Evolutionary conservation across 306 rosid species (phyloP).

Genomic region (Cotoneaster glaucophyllus): DNA sequence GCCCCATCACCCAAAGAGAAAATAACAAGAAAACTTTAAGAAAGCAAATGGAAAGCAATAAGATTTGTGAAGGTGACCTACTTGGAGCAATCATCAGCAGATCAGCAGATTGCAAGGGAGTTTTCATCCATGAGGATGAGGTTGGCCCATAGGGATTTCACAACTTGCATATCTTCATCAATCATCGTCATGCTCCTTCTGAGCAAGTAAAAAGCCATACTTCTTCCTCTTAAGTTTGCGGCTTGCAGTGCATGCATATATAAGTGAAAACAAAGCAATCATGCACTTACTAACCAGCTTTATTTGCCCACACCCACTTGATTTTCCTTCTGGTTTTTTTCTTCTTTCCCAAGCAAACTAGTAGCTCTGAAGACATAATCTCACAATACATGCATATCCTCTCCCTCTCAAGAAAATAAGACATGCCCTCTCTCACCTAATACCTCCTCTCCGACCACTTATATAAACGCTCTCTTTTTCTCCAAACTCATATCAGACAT

Average conservation of each 20-base stretch:
- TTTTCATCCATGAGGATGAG: neutral
- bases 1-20: neutral
- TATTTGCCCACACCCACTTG: neutral
- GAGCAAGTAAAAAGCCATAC: neutral
- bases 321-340: slow-evolving; percentile 28
- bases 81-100: neutral
- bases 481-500: slow-evolving; percentile 19
- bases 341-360: slow-evolving; percentile 65
- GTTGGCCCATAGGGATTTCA: neutral
- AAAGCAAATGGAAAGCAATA: neutral
- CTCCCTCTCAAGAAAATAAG: slow-evolving; percentile 34
- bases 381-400: slow-evolving; percentile 27
- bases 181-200: neutral
- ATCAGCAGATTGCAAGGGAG: neutral
- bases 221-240: neutral
- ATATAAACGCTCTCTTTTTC: slow-evolving; percentile 39
- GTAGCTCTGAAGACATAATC: slow-evolving; percentile 22
- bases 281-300: neutral
- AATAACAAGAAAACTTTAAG: too few species aligned
- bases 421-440: slow-evolving; percentile 10
- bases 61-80: neutral
- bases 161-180: neutral
- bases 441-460: neutral
- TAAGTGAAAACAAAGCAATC: slow-evolving; percentile 15
- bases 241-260: neutral